These are phyloP conservation scores for Leavenworthia alabamica DNA, from an alignment of 345 rosid genomes.

Conservation along the genomic window DNA sequence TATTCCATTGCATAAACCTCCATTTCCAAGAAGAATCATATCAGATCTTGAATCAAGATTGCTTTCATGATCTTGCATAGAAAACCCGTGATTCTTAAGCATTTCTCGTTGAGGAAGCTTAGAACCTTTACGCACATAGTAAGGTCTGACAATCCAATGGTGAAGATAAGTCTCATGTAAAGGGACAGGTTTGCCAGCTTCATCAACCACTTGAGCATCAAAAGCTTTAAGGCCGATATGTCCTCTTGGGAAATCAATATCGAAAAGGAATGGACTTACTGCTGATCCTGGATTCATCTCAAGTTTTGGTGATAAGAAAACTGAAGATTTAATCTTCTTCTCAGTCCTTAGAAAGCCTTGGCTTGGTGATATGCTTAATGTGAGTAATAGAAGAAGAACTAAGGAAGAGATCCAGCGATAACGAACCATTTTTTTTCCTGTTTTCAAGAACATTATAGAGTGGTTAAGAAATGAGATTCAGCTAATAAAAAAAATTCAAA, in stretches of 20 bases:
- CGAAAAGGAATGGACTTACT: constrained; percentile 36
- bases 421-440: constrained; percentile 33
- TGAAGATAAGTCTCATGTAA: constrained; percentile 87
- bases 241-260: constrained; percentile 74
- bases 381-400: constrained; percentile 20
- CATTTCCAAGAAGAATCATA: constrained; percentile 32
- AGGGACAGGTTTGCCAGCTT: constrained; percentile 56
- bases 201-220: constrained; percentile 64
- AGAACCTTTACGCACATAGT: constrained; percentile 35
- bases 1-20: constrained; percentile 49
- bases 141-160: constrained; percentile 67
- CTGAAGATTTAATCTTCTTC: constrained; percentile 40
- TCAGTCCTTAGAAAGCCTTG: constrained; percentile 22
- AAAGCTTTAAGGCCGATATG: constrained; percentile 71
- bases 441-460: constrained; percentile 1
- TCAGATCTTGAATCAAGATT: constrained; percentile 25
- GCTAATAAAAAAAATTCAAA: background rate
- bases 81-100: constrained; percentile 16
- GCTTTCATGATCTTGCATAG: background rate
- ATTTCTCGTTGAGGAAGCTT: background rate
- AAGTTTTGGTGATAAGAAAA: constrained; percentile 62
- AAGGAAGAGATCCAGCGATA: constrained; percentile 1
- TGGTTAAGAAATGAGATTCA: background rate
- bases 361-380: constrained; percentile 13
- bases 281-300: constrained; percentile 80